A percentile compares a stretch with the other conserved stretches of the same genome.
These are phyloP conservation scores for Coriolopsis trogii DNA, from an alignment of 1,284 basidiomycete species.

Conservation along the genomic window DNA sequence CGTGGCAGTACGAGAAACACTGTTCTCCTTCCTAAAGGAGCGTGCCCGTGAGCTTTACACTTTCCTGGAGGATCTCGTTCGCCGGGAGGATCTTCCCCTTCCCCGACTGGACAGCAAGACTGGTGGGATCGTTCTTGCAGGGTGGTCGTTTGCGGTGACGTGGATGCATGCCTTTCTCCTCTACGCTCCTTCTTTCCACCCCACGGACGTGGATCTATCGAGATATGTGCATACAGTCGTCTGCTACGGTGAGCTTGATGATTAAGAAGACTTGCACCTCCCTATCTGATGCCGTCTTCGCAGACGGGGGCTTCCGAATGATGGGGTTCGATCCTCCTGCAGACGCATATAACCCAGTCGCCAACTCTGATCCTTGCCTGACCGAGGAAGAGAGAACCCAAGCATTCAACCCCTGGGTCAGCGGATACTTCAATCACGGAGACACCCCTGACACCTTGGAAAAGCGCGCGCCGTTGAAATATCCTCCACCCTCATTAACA, in stretches of 20 bases:
- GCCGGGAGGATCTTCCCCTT: constrained; percentile 19
- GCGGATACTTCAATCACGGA: constrained; percentile 16
- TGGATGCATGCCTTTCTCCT: constrained; percentile 15
- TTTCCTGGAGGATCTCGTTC: constrained; percentile 31
- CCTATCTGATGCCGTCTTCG: background rate
- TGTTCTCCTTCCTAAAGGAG: constrained; percentile 12
- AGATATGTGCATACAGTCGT: constrained; percentile 13
- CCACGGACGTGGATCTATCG: background rate
- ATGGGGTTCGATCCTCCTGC: constrained; percentile 4
- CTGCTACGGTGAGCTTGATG: constrained; percentile 6
- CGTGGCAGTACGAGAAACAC: background rate
- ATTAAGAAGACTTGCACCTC: background rate
- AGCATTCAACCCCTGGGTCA: constrained; percentile 10
- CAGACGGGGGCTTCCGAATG: too few species aligned
- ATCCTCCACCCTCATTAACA: constrained; percentile 8
- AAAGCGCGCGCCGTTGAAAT: background rate
- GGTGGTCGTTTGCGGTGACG: constrained; percentile 13
- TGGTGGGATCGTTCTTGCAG: constrained; percentile 14
- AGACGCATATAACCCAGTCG: constrained; percentile 8
- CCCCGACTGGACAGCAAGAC: background rate
- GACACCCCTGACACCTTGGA: constrained; percentile 9
- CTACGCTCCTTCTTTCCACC: constrained; percentile 9
- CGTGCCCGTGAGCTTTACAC: constrained; percentile 27
- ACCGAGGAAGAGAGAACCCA: constrained; percentile 1
- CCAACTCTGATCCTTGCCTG: constrained; percentile 1